Evolutionary conservation across 2,329 filamentous ascomycete genomes (phyloP).

Genomic region (Botrytis porri): DNA sequence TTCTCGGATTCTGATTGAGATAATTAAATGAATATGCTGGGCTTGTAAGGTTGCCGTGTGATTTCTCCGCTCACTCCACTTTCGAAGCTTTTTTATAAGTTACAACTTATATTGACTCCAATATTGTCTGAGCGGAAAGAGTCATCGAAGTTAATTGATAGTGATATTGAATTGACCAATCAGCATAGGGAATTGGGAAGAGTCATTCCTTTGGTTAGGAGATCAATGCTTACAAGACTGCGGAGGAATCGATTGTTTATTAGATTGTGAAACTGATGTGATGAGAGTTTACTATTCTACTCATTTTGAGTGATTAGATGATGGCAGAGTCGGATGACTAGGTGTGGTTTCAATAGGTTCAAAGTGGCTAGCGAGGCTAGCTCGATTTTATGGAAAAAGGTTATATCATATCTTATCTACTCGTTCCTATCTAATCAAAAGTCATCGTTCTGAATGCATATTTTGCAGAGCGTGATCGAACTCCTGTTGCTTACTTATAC

Average conservation of each 20-base stretch:
- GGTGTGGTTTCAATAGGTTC: background rate
- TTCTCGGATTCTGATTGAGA: background rate
- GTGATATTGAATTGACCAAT: background rate
- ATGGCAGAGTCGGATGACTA: background rate
- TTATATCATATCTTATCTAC: background rate
- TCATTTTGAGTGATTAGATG: background rate
- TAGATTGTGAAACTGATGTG: background rate
- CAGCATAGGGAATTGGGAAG: background rate
- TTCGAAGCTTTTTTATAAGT: background rate
- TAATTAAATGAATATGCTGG: background rate
- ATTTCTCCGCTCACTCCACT: background rate
- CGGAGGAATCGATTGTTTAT: background rate
- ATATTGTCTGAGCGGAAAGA: background rate
- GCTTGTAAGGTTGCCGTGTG: background rate
- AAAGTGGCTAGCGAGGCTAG: background rate
- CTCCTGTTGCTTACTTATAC: background rate
- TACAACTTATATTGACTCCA: background rate
- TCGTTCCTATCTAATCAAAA: no score
- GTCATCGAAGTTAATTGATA: background rate
- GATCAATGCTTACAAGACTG: background rate
- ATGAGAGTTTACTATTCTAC: background rate
- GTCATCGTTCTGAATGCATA: background rate
- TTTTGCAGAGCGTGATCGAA: background rate
- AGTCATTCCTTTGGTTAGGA: background rate
- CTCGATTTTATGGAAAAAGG: background rate